Base-by-base conservation (phyloP, 768 basidiomycete genomes). In the Sarcomyxa edulis region DNA sequence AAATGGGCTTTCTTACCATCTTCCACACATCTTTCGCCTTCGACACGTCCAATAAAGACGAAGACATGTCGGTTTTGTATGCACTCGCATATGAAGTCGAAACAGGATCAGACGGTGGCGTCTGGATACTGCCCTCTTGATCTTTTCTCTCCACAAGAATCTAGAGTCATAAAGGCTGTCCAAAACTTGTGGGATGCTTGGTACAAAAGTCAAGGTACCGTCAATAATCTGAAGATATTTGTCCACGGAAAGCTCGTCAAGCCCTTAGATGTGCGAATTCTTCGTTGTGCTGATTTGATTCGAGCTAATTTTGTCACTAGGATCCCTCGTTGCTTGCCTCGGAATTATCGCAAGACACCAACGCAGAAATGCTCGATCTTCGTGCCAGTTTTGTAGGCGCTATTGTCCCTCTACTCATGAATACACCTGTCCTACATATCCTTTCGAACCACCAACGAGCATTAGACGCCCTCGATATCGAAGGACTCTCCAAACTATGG, bases 1-100 rank as follows among this genome's bases (percentile, higher is more conserved):
- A 99, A 99, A 68, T 99, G 95, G 94, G 91, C 81, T 3, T 96
- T 99, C 59, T 60, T 97, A 26, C 92, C 95, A 2, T 69, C 66
- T 22, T 52, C 71, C 5, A 47, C 51, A 2, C 71, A 83, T 58
- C 66, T 93, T 25, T 84, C 90, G 5, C 49, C 66, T 3, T 60
- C 63, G 26, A 84, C 81, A 1, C 66, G 58, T 10, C 43, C 51
- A 1, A 59, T 78, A 48, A 97, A 97, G 67, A 67, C 68, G 6
- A 62, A 59, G 26, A 82, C 85, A 11, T 95, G 93, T 64, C 76
- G 95, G 46, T 94, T 90, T 58, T 93, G 91, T 56, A 87, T 97
- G 84, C 91, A 97, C 57, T 67, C 78, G 2, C 68, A 76, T 43
- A 53, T 80, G 51, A 78, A 67, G 54, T 51, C 56, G 16, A 49